Conservation (phyloP, 2,329 filamentous ascomycete genomes). For the Aspergillus clavatus region DNA sequence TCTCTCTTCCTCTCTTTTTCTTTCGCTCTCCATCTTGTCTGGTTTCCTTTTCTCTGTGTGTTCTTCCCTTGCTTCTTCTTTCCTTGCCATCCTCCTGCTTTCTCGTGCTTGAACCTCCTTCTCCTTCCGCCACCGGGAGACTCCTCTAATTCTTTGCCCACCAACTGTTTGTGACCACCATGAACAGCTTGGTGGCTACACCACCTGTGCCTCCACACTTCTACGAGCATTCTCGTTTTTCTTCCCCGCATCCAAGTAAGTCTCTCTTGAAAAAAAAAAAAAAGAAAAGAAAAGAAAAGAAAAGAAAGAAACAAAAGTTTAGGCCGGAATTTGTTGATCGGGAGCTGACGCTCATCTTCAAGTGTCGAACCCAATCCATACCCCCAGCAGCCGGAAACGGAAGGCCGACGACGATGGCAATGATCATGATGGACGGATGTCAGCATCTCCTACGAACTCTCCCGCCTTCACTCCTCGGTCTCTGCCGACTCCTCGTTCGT, state of each 20-base stretch:
- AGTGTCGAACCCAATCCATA: conserved; percentile 39
- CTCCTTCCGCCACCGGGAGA: conserved; percentile 3
- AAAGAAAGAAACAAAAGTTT: no score
- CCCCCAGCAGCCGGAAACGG: conserved; percentile 62
- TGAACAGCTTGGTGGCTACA: conserved; percentile 58
- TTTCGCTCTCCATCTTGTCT: not conserved
- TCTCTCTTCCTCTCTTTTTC: conserved; percentile 8
- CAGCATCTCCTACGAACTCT: conserved; percentile 77
- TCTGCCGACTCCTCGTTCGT: conserved; percentile 63
- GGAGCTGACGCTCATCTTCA: conserved; percentile 17
- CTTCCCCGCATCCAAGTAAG: conserved; percentile 57
- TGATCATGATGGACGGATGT: conserved; percentile 76
- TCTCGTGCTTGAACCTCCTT: conserved; percentile 1
- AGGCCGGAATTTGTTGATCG: no score
- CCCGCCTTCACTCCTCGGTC: conserved; percentile 67
- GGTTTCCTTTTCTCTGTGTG: conserved; percentile 2
- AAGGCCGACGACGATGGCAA: conserved; percentile 72
- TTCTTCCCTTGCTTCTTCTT: conserved; percentile 9
- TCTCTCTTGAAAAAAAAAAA: no score
- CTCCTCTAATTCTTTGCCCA: conserved; percentile 18
- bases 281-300: no score
- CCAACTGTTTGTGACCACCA: conserved; percentile 40
- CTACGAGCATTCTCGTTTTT: conserved; percentile 56
- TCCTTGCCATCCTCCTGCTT: not conserved
- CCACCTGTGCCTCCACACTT: conserved; percentile 60